phyloP scores from a whole-genome alignment of 345 rosid species.

The Eucalyptus polyanthemos region DNA sequence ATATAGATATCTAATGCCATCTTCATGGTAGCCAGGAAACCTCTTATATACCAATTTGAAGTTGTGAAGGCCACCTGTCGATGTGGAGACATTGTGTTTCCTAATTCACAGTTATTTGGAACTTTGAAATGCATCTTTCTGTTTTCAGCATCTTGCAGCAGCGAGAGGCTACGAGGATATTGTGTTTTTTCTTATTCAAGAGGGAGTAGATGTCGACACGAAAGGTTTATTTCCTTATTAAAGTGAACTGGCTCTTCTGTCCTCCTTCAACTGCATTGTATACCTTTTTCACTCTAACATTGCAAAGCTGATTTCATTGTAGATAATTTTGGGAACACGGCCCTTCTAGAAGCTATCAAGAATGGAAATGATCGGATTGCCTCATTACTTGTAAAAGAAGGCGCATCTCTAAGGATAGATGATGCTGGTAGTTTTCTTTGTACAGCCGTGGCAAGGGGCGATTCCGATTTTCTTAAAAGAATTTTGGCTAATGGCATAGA shows the following conservation, averaged over 20 bases:
- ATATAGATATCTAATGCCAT: not conserved
- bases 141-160: slow-evolving; percentile 83
- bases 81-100: not conserved
- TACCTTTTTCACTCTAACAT: not conserved
- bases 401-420: slow-evolving; percentile 55
- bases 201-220: slow-evolving; percentile 43
- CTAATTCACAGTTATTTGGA: not conserved
- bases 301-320: not conserved
- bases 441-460: slow-evolving; percentile 53
- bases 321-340: slow-evolving; percentile 90
- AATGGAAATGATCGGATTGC: slow-evolving; percentile 57
- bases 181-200: slow-evolving; percentile 45
- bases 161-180: slow-evolving; percentile 73
- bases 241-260: not conserved
- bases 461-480: slow-evolving; percentile 65
- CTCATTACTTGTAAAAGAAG: slow-evolving; percentile 48
- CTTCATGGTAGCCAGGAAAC: not conserved
- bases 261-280: not conserved
- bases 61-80: not conserved
- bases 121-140: not conserved
- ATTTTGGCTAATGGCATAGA: slow-evolving; percentile 57
- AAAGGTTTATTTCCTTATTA: slow-evolving; percentile 33
- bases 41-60: not conserved
- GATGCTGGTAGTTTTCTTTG: slow-evolving; percentile 79
- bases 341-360: slow-evolving; percentile 82